Conservation (phyloP, 2,329 filamentous ascomycete genomes). For the Diplodia intermedia region DNA sequence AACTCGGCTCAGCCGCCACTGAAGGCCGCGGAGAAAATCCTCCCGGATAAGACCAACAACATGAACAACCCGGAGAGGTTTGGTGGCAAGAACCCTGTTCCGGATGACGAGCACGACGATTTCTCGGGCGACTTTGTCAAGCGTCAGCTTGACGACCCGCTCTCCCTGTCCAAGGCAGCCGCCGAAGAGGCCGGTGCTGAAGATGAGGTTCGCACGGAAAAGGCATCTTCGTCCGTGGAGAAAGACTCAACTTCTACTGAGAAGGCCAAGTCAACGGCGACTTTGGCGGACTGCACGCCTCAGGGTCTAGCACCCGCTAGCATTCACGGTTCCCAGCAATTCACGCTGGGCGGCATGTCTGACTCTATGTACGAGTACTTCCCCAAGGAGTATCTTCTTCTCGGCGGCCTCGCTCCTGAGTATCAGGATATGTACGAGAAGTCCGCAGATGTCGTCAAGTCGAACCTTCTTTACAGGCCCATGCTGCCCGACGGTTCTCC, state of each 20-base stretch:
- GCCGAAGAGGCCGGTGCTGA: background rate
- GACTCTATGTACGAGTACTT: slow-evolving; percentile 55
- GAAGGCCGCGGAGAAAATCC: background rate
- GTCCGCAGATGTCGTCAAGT: slow-evolving; percentile 51
- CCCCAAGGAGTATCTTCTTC: slow-evolving; percentile 56
- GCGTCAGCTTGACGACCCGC: slow-evolving; percentile 22
- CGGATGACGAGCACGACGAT: slow-evolving; percentile 24
- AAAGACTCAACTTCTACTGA: slow-evolving; percentile 1
- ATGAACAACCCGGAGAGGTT: slow-evolving; percentile 25
- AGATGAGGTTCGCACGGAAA: slow-evolving; percentile 28
- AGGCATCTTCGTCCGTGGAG: background rate
- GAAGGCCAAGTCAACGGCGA: slow-evolving; percentile 27
- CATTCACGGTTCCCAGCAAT: slow-evolving; percentile 39
- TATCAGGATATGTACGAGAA: slow-evolving; percentile 65
- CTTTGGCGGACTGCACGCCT: slow-evolving; percentile 37
- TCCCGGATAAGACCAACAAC: background rate
- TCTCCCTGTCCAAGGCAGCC: slow-evolving; percentile 26
- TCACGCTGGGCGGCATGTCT: slow-evolving; percentile 51
- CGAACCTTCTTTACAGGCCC: slow-evolving; percentile 57
- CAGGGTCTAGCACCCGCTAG: slow-evolving; percentile 16
- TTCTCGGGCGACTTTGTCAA: slow-evolving; percentile 4
- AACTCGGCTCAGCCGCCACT: slow-evolving; percentile 10
- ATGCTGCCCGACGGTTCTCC: slow-evolving; percentile 53
- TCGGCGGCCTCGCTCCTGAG: slow-evolving; percentile 54
- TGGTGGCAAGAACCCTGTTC: slow-evolving; percentile 28